A percentile compares a stretch with the other conserved stretches of the same genome.
Conservation (phyloP, 2,329 filamentous ascomycete species). For the Trichoderma atroviride region DNA sequence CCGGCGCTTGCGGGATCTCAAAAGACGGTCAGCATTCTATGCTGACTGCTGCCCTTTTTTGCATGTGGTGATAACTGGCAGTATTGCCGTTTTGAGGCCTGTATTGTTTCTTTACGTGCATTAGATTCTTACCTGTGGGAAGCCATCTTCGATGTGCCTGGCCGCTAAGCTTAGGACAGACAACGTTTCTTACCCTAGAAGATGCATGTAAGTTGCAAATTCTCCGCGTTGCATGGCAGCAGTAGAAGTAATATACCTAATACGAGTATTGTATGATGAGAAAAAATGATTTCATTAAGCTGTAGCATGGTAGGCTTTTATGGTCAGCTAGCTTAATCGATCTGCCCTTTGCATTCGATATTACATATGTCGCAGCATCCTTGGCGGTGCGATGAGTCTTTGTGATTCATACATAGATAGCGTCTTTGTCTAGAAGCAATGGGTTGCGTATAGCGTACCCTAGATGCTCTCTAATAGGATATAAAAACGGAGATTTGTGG, state of each 20-base stretch:
- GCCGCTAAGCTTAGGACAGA: neutral
- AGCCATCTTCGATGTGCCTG: neutral
- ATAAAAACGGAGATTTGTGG: neutral
- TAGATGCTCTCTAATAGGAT: neutral
- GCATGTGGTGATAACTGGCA: neutral
- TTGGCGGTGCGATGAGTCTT: neutral
- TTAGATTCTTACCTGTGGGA: neutral
- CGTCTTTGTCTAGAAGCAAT: neutral
- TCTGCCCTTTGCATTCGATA: neutral
- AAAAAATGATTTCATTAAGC: neutral
- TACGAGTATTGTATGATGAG: neutral
- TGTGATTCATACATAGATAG: neutral
- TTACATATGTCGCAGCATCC: neutral
- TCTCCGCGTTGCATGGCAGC: neutral
- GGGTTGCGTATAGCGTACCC: neutral
- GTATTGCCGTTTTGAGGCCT: neutral
- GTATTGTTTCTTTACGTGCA: neutral
- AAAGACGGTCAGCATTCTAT: neutral
- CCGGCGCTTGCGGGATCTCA: neutral
- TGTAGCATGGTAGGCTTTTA: neutral
- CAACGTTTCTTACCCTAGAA: constrained; percentile 5
- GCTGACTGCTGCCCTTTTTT: neutral
- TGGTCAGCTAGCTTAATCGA: neutral
- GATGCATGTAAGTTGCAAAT: neutral
- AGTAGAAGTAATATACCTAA: neutral